Conservation (phyloP, 2,329 filamentous ascomycete genomes). For the Penicillium verrucosum region DNA sequence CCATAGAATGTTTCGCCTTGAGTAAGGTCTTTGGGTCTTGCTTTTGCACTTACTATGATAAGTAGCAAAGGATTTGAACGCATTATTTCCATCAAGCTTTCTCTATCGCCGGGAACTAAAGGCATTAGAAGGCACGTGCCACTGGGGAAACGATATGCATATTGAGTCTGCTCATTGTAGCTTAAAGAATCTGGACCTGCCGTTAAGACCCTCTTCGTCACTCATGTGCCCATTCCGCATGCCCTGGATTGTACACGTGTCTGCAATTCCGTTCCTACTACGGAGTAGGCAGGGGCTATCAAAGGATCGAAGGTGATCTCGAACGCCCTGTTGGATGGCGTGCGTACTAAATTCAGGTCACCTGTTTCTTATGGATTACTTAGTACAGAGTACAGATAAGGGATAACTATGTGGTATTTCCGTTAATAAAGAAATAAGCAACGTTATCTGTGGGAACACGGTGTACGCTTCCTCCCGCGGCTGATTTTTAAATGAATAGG, state of each 20-base stretch:
- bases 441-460: background rate
- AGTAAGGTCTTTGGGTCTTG: background rate
- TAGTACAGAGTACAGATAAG: constrained; percentile 2
- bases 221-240: background rate
- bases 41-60: background rate
- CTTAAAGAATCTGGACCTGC: background rate
- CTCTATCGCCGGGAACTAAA: constrained; percentile 3
- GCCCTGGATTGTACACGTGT: background rate
- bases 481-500: background rate
- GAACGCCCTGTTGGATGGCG: constrained; percentile 8
- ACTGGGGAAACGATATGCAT: background rate
- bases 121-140: background rate
- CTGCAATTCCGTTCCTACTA: background rate
- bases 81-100: constrained; percentile 5
- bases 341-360: constrained; percentile 2
- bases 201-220: background rate
- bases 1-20: background rate
- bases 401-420: background rate
- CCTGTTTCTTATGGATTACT: constrained; percentile 2
- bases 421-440: background rate
- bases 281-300: constrained; percentile 1
- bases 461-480: background rate
- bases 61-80: background rate
- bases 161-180: background rate
- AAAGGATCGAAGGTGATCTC: constrained; percentile 8